Evolutionary conservation across 2,329 filamentous ascomycete species (phyloP).

Genomic region (Esteya vermicola): DNA sequence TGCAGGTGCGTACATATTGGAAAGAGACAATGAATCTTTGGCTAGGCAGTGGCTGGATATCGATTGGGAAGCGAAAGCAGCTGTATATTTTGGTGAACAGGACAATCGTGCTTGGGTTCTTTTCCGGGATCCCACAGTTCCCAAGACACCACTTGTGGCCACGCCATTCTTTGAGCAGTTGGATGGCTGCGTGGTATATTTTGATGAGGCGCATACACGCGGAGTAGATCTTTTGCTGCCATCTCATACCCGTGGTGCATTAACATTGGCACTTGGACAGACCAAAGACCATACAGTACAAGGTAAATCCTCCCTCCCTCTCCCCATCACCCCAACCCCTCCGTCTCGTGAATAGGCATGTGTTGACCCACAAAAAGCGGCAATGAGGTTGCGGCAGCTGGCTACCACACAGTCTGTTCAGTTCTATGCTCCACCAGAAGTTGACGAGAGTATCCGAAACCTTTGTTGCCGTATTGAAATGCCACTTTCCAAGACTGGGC

Average conservation of each 20-base stretch:
- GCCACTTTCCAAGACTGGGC: slow-evolving; percentile 11
- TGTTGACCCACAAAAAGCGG: no score
- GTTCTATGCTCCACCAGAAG: slow-evolving; percentile 45
- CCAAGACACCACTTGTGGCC: neutral
- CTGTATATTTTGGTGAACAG: slow-evolving; percentile 31
- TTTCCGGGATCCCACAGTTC: neutral
- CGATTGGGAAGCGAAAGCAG: slow-evolving; percentile 28
- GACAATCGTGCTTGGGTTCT: slow-evolving; percentile 3
- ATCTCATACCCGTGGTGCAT: slow-evolving; percentile 26
- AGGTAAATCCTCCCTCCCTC: no score
- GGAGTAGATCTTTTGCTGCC: slow-evolving; percentile 47
- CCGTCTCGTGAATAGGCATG: no score
- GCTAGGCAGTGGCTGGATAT: slow-evolving; percentile 34
- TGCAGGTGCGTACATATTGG: slow-evolving; percentile 48
- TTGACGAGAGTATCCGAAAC: slow-evolving; percentile 45
- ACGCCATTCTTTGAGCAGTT: slow-evolving; percentile 2
- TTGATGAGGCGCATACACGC: slow-evolving; percentile 47
- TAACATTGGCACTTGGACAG: slow-evolving; percentile 41
- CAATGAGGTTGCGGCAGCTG: slow-evolving; percentile 50
- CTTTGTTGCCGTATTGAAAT: slow-evolving; percentile 8
- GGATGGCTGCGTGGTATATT: slow-evolving; percentile 37
- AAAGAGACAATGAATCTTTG: slow-evolving; percentile 39
- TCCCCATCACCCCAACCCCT: no score
- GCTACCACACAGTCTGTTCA: slow-evolving; percentile 37
- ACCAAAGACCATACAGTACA: slow-evolving; percentile 49